A percentile compares a stretch with the other conserved stretches of the same genome.
phyloP scores from a whole-genome alignment of 1,284 basidiomycete genomes.

The Ceratobasidium theobromae region DNA sequence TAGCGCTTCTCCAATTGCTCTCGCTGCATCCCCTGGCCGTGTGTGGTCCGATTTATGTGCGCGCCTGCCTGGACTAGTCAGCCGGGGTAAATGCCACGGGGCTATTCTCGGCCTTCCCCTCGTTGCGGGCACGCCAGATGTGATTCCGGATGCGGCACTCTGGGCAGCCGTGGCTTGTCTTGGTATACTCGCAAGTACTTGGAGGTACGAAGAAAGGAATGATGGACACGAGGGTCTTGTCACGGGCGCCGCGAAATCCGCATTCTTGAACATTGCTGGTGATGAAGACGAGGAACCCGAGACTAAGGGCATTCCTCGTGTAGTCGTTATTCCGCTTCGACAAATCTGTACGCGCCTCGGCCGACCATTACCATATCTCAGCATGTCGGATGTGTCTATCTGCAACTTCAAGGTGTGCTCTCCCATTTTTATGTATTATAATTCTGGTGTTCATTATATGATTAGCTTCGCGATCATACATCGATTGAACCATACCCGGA shows the following conservation, averaged over 20 bases:
- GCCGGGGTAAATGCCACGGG: constrained; percentile 23
- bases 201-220: constrained; percentile 26
- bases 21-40: constrained; percentile 19
- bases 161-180: constrained; percentile 31
- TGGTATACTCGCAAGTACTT: constrained; percentile 26
- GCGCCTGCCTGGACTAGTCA: constrained; percentile 21
- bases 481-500: constrained; percentile 18
- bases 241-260: background rate
- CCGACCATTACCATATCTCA: constrained; percentile 28
- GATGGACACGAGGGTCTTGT: constrained; percentile 31
- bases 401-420: constrained; percentile 28
- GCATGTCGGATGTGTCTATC: constrained; percentile 27
- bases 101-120: constrained; percentile 28
- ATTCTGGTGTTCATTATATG: background rate
- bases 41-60: constrained; percentile 28
- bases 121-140: constrained; percentile 2
- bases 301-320: constrained; percentile 20
- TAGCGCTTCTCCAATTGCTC: constrained; percentile 21
- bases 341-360: constrained; percentile 29
- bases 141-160: constrained; percentile 27
- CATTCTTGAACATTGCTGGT: constrained; percentile 14
- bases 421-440: background rate
- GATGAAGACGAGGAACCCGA: constrained; percentile 27
- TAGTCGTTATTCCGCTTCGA: constrained; percentile 19
- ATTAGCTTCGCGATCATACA: constrained; percentile 28